Evolutionary conservation across 164 flowering plant genomes (phyloP).

Genomic region (Litsea cubeba): DNA sequence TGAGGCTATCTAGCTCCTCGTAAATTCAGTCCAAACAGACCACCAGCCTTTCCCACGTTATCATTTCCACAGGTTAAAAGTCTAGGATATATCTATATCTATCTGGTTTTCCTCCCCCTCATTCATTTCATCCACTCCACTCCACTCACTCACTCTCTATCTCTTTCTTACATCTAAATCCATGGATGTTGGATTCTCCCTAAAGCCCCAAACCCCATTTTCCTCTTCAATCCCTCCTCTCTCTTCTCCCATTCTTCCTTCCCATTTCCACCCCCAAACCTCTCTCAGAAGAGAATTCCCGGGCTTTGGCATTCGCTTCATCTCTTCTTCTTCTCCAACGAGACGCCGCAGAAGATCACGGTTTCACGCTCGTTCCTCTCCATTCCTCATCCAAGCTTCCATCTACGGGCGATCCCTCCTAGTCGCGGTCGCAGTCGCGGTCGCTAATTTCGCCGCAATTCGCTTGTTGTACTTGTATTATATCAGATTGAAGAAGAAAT

Average conservation of each 20-base stretch:
- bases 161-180: background rate
- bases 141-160: background rate
- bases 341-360: constrained; percentile 15
- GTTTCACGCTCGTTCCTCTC: constrained; percentile 17
- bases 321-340: background rate
- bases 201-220: constrained; percentile 1
- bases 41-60: too few relatives aligned
- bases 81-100: too few relatives aligned
- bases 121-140: too few relatives aligned
- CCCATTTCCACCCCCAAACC: background rate
- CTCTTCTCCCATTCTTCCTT: background rate
- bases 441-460: constrained; percentile 21
- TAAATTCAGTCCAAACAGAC: too few relatives aligned
- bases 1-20: too few relatives aligned
- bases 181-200: constrained; percentile 2
- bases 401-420: constrained; percentile 33
- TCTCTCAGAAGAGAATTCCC: background rate
- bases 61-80: too few relatives aligned
- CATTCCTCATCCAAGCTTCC: constrained; percentile 37
- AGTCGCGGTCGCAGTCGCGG: constrained; percentile 44
- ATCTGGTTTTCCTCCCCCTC: too few relatives aligned
- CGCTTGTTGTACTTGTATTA: constrained; percentile 23
- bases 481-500: constrained; percentile 14
- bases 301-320: background rate
- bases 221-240: background rate